A percentile compares a stretch with the other conserved stretches of the same genome.
phyloP scores from a whole-genome alignment of 192 early-diverging fungal genomes.

The Podila epicladia region DNA sequence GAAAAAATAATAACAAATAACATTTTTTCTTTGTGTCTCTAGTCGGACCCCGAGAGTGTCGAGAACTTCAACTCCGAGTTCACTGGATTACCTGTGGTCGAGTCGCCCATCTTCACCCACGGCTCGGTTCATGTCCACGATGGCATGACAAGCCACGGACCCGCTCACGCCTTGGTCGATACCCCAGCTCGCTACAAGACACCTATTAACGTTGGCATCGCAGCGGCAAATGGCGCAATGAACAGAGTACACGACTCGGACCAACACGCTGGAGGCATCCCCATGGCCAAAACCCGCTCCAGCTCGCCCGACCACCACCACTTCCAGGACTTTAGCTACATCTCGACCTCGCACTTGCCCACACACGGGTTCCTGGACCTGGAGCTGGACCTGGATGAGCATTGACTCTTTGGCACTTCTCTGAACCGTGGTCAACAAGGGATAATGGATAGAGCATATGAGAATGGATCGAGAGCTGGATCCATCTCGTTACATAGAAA shows the following conservation, averaged over 20 bases:
- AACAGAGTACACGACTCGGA: background rate
- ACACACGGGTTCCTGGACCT: conserved; percentile 24
- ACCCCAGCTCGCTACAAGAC: conserved; percentile 40
- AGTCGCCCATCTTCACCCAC: conserved; percentile 55
- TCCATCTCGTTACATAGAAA: too few species aligned
- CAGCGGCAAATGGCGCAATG: background rate
- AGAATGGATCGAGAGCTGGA: too few species aligned
- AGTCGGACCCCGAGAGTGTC: conserved; percentile 67
- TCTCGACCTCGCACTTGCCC: conserved; percentile 40
- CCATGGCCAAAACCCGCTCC: conserved; percentile 49
- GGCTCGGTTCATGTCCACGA: conserved; percentile 5
- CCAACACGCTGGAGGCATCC: conserved; percentile 32
- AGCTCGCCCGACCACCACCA: conserved; percentile 49
- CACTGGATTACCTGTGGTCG: conserved; percentile 63
- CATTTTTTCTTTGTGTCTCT: background rate
- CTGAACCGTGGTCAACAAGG: too few species aligned
- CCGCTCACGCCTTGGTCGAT: conserved; percentile 23
- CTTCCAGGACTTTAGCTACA: conserved; percentile 49
- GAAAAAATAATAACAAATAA: background rate
- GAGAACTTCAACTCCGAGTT: conserved; percentile 87
- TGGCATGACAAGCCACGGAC: background rate
- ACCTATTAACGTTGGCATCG: background rate
- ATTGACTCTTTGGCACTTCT: conserved; percentile 23
- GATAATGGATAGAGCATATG: too few species aligned
- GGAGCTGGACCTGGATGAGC: conserved; percentile 9